Percentiles rank a stretch among this genome's conserved stretches.
Conservation (phyloP, 257 asterid genomes). For the Salvia miltiorrhiza region DNA sequence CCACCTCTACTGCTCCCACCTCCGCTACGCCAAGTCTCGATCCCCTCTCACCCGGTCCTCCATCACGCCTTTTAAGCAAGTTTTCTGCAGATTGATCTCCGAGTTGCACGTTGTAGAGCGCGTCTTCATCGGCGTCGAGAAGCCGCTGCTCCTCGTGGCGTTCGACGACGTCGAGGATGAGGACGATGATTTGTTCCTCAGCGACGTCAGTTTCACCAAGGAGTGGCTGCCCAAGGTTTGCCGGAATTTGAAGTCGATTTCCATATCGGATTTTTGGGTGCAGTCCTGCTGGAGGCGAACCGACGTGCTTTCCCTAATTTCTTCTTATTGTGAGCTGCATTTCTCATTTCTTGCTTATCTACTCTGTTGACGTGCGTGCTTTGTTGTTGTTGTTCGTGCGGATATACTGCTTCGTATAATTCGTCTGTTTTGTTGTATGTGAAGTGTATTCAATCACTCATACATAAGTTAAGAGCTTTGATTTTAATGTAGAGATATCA, state of each 20-base stretch:
- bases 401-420: background rate
- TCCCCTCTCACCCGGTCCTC: slow-evolving; percentile 42
- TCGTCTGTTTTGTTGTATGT: background rate
- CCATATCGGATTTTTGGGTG: slow-evolving; percentile 72
- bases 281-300: slow-evolving; percentile 82
- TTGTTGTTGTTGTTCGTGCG: background rate
- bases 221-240: slow-evolving; percentile 57
- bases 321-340: slow-evolving; percentile 48
- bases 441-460: background rate
- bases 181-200: slow-evolving; percentile 67
- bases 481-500: background rate
- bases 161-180: slow-evolving; percentile 59
- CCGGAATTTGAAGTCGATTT: slow-evolving; percentile 39
- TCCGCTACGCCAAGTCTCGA: slow-evolving; percentile 64
- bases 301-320: slow-evolving; percentile 44
- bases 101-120: slow-evolving; percentile 42
- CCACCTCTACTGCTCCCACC: slow-evolving; percentile 57
- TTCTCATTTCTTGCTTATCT: slow-evolving; percentile 6
- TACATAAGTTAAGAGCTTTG: background rate
- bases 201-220: slow-evolving; percentile 40
- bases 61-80: slow-evolving; percentile 61
- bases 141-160: slow-evolving; percentile 43
- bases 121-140: slow-evolving; percentile 62
- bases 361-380: background rate
- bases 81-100: slow-evolving; percentile 41